A percentile compares a stretch with the other conserved stretches of the same genome.
These are phyloP conservation scores for Pythium dissimile DNA, from an alignment of 352 stramenopile species.

Conservation along the genomic window DNA sequence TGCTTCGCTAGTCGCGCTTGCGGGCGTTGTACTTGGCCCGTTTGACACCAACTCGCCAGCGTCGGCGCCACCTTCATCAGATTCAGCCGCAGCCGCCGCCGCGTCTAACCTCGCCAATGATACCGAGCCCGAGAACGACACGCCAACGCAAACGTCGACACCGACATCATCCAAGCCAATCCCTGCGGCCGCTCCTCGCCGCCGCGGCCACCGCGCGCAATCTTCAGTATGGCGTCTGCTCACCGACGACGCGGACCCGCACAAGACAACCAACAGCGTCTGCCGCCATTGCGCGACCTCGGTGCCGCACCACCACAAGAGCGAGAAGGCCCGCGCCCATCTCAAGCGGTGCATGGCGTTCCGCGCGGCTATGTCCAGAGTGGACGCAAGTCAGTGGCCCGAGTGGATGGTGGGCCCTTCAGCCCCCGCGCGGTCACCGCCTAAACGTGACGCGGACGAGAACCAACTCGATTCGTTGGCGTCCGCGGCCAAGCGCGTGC, in stretches of 20 bases:
- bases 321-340: slow-evolving; percentile 32
- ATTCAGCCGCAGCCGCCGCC: background rate
- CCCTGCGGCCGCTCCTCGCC: background rate
- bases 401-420: slow-evolving; percentile 12
- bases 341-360: slow-evolving; percentile 24
- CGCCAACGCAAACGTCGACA: background rate
- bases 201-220: slow-evolving; percentile 25
- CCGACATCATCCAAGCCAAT: too few species aligned
- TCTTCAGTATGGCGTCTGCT: slow-evolving; percentile 28
- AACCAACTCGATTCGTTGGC: background rate
- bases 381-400: background rate
- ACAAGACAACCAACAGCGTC: slow-evolving; percentile 13
- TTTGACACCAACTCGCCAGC: too few species aligned
- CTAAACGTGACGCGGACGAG: too few species aligned
- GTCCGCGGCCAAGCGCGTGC: background rate
- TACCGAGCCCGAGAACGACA: background rate
- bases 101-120: background rate
- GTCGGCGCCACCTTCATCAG: background rate
- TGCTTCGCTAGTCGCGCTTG: too few species aligned
- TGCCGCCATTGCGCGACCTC: slow-evolving; percentile 24
- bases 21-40: too few species aligned
- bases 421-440: background rate
- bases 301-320: slow-evolving; percentile 36
- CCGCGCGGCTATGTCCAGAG: background rate
- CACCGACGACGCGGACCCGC: slow-evolving; percentile 21